Conservation (phyloP, 164 flowering plant species). For the Tinospora cordifolia region DNA sequence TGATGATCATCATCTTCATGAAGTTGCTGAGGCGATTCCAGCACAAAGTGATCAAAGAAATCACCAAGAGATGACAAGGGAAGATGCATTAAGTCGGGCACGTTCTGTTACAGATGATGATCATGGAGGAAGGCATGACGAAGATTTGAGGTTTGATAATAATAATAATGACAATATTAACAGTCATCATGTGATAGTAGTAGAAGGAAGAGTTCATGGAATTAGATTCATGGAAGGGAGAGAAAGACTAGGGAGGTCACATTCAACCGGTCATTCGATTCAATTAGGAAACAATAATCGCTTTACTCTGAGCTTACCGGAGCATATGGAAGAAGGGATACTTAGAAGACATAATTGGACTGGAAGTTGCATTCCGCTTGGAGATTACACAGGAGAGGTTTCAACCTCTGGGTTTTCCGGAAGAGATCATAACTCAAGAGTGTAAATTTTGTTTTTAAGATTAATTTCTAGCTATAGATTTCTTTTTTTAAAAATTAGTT, state of each 20-base stretch:
- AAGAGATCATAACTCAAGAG: not conserved
- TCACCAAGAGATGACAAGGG: not conserved
- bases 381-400: constrained; percentile 22
- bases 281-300: constrained; percentile 27
- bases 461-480: not conserved
- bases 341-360: constrained; percentile 31
- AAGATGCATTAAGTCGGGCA: constrained; percentile 13
- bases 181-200: not conserved
- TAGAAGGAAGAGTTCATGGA: constrained; percentile 3
- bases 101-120: constrained; percentile 29
- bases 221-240: not conserved
- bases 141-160: not conserved
- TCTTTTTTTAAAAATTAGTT: not conserved
- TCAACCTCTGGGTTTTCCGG: constrained; percentile 5
- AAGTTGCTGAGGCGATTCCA: not conserved
- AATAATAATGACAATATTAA: no score
- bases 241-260: constrained; percentile 41
- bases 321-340: constrained; percentile 30
- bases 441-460: not conserved
- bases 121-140: not conserved
- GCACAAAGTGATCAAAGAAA: constrained; percentile 1
- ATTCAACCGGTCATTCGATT: constrained; percentile 73
- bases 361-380: constrained; percentile 43
- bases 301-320: constrained; percentile 45
- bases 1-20: not conserved